These are phyloP conservation scores for Diaporthe ampelina DNA, from an alignment of 2,329 filamentous ascomycete species.

Conservation along the genomic window DNA sequence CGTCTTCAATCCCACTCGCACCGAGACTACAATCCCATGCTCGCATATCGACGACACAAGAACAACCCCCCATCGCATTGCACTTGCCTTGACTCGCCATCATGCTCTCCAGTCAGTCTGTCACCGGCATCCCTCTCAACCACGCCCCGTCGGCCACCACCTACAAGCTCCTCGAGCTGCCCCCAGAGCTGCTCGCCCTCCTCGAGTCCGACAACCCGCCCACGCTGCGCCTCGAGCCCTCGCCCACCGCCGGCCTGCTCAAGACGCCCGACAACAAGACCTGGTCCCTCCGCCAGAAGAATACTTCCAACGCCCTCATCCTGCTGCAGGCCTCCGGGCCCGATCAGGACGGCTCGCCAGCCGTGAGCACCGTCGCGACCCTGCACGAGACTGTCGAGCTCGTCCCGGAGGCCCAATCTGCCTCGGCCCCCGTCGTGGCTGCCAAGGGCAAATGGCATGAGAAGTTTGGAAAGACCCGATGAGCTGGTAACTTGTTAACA, in stretches of 20 bases:
- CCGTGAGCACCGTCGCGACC: conserved; percentile 65
- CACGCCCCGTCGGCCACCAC: conserved; percentile 63
- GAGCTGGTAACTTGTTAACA: too few relatives aligned
- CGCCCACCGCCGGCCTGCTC: conserved; percentile 66
- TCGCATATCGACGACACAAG: neutral
- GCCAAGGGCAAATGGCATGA: conserved; percentile 72
- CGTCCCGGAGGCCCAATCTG: conserved; percentile 55
- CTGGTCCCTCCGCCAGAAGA: conserved; percentile 75
- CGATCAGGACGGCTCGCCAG: conserved; percentile 32
- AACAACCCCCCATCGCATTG: neutral
- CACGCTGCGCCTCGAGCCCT: conserved; percentile 62
- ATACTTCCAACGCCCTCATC: conserved; percentile 76
- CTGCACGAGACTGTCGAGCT: conserved; percentile 75
- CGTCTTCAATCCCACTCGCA: neutral
- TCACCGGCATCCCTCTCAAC: conserved; percentile 63
- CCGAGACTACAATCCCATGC: neutral
- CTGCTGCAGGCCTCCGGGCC: conserved; percentile 56
- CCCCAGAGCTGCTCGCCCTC: conserved; percentile 68
- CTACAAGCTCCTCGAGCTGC: conserved; percentile 74
- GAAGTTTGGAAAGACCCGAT: conserved; percentile 65
- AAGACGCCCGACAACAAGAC: conserved; percentile 62
- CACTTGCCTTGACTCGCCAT: conserved; percentile 8
- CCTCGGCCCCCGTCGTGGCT: conserved; percentile 48
- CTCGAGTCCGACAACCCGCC: conserved; percentile 69
- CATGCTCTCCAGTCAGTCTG: conserved; percentile 61